Percentiles rank a stretch among this genome's conserved stretches.
phyloP scores from a whole-genome alignment of 331 rosid species.

The Erythrophleum ivorense region DNA sequence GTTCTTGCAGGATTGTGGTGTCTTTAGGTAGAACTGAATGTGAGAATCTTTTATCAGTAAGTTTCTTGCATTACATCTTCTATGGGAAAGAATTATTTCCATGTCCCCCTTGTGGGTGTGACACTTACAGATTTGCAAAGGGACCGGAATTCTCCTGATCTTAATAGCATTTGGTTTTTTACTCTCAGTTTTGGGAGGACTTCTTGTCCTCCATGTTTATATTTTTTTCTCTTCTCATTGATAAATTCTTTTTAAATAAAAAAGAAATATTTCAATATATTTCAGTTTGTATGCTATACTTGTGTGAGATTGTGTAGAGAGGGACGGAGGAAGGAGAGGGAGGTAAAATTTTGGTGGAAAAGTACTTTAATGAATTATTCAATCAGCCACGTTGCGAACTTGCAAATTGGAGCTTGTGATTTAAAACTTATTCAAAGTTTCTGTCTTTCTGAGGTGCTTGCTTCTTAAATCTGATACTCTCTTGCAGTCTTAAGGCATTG shows the following conservation, averaged over 20 bases:
- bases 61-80: no score
- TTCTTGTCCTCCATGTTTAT: not conserved
- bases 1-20: no score
- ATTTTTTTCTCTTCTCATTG: not conserved
- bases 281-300: not conserved
- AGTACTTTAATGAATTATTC: conserved; percentile 11
- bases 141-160: no score
- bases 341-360: not conserved
- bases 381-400: not conserved
- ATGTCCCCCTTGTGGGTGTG: no score
- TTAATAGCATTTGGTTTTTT: no score
- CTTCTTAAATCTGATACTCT: conserved; percentile 40
- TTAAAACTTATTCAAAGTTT: conserved; percentile 11
- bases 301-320: conserved; percentile 7
- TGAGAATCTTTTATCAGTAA: no score
- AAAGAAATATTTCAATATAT: no score
- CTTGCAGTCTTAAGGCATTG: conserved; percentile 80
- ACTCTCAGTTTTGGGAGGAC: no score
- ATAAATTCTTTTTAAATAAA: no score
- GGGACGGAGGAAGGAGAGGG: not conserved
- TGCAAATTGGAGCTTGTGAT: conserved; percentile 18
- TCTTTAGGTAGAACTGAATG: no score
- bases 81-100: no score
- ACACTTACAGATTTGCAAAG: no score
- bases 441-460: conserved; percentile 34